Conservation (phyloP, 768 basidiomycete genomes). For the Epithele typhae region DNA sequence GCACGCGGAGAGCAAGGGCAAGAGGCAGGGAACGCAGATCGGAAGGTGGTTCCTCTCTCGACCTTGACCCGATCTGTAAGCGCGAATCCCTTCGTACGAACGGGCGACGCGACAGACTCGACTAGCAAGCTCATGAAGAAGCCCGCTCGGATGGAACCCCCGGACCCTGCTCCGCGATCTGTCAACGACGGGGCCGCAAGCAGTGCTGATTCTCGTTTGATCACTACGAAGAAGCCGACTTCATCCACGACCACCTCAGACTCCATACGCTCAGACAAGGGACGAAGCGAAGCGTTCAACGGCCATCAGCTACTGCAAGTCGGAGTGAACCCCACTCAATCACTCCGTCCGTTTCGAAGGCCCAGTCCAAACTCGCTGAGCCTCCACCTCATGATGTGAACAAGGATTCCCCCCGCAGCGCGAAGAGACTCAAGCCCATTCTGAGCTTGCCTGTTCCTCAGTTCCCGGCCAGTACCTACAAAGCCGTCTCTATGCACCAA, state of each 20-base stretch:
- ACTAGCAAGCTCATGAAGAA: too few species aligned
- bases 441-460: conserved; percentile 5
- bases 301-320: too few species aligned
- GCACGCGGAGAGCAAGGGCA: background rate
- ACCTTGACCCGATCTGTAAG: too few species aligned
- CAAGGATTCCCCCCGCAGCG: background rate
- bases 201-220: too few species aligned
- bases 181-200: too few species aligned
- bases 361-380: too few species aligned
- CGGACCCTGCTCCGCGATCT: background rate
- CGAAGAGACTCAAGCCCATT: conserved; percentile 14
- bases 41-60: too few species aligned
- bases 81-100: conserved; percentile 7
- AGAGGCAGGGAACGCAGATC: too few species aligned
- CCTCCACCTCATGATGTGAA: background rate
- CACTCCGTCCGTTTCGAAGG: too few species aligned
- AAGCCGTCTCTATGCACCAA: conserved; percentile 8
- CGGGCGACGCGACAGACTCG: too few species aligned
- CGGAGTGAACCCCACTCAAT: background rate
- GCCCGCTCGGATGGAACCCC: background rate
- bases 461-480: conserved; percentile 6
- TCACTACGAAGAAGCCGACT: background rate
- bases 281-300: too few species aligned
- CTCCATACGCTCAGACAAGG: too few species aligned
- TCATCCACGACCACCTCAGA: background rate